Base-by-base conservation (phyloP, 2,329 filamentous ascomycete species). In the Knufia fluminis region DNA sequence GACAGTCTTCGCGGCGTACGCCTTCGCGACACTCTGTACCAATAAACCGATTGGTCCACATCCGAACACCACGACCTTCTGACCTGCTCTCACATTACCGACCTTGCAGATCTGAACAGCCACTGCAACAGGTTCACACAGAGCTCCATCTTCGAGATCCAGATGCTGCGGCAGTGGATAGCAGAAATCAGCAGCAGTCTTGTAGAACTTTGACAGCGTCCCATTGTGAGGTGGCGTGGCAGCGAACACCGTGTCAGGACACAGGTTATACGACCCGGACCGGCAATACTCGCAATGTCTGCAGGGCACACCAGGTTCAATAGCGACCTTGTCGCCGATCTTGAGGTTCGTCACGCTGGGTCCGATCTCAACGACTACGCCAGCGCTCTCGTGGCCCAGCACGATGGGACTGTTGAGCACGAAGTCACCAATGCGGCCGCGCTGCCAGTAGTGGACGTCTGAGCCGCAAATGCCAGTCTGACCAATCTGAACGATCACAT, bases 81-180 rank as follows among this genome's bases (percentile, higher is more conserved):
- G 66, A 1, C 68, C 63, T 0, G 63, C 61, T 10, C 62, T 60
- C 9, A 74, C 63, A 0, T 68, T 62, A 0, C 69, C 71, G 1
- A 66, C 61, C 45, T 68, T 69, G 52, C 59, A 66, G 8, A 73
- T 72, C 42, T 74, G 69, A 2, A 75, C 71, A 0, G 75, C 74
- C 1, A 78, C 74, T 0, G 74, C 69, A 0, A 76, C 61, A 0
- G 75, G 76, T 58, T 79, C 75, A 1, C 76, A 68, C 7, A 79
- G 59, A 0, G 75, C 76, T 1, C 71, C 76, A 22, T 77, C 71
- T 51, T 78, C 73, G 33, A 75, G 59, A 1, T 62, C 63, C 47
- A 79, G 64, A 41, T 70, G 61, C 0, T 63, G 61, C 0, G 73
- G 71, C 2, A 78, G 59, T 1, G 63, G 64, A 51, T 75, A 75